Evolutionary conservation across 139 green algal genomes (phyloP).

Genomic region (Tetratostichococcus sp.): DNA sequence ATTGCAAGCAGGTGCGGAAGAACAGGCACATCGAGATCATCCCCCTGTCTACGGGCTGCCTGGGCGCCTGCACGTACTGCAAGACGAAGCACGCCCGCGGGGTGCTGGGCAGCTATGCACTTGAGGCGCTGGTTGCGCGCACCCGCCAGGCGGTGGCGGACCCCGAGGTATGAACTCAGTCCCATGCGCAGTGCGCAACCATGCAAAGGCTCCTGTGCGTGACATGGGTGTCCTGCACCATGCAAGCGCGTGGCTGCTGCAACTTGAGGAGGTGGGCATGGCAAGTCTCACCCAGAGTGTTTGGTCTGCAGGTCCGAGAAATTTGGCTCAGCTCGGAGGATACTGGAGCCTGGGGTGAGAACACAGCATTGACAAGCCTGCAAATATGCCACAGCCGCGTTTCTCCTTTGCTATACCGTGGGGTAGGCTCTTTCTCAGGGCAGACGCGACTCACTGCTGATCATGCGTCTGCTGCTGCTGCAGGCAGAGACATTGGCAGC

Average conservation of each 20-base stretch:
- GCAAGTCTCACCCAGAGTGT: no score
- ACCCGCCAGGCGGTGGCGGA: constrained; percentile 58
- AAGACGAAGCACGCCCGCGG: constrained; percentile 94
- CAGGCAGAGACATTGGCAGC: constrained; percentile 72
- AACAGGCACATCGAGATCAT: constrained; percentile 90
- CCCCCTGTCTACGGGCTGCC: constrained; percentile 76
- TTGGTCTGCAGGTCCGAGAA: constrained; percentile 61
- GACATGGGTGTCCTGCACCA: no score
- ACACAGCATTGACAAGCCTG: no score
- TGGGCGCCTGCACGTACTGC: constrained; percentile 95
- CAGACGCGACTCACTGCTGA: no score
- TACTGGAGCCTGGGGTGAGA: constrained; percentile 74
- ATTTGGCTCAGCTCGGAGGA: constrained; percentile 92
- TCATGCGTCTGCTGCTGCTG: no score
- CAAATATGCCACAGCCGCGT: no score
- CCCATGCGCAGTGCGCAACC: no score
- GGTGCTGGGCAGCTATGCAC: constrained; percentile 71
- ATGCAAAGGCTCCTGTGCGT: no score
- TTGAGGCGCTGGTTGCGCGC: constrained; percentile 46
- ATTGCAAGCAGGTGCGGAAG: constrained; percentile 56
- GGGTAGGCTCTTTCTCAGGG: no score
- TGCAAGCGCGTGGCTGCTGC: no score
- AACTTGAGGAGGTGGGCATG: no score
- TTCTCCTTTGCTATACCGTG: no score
- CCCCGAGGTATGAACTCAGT: constrained; percentile 36